Base-by-base conservation (phyloP, 2,329 filamentous ascomycete species). In the Diaporthe batatas region DNA sequence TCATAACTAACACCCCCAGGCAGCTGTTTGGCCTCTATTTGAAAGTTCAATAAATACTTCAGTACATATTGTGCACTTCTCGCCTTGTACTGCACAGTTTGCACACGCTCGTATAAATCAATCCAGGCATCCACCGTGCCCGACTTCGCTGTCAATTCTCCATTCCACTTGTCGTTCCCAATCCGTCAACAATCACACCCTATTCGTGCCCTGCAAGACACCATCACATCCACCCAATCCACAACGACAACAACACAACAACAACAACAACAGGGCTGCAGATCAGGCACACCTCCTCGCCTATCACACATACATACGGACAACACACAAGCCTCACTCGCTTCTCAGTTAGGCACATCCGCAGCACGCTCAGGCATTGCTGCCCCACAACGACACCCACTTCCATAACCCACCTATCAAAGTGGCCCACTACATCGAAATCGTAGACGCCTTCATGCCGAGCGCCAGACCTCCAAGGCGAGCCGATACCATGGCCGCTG, bases 91-190 rank as follows among this genome's bases (percentile, higher is more conserved):
- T 72, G 12, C 54, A 72, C 44, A 8, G n/a, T 42, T 59, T 72
- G 16, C 54, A 72, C 54, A 72, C 47, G 6, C 16, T 47, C 29
- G 34, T 74, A 74, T 74, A 74, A 72, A 71, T 42, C 49, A 29
- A 65, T 44, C 29, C 49, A 57, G 54, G 64, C 72, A 68, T 23
- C 62, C 70, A 54, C 34, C 54, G 62, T 64, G 62, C 72, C 72
- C 64, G 54, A 65, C 51, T 72, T 36, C 34, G 64, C 64, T 64
- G 65, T 7, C 29, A 25, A 25, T 49, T 69, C 44, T 18, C 51
- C 34, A 53, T 53, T 68, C 70, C 64, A 47, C 23, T 39, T 53
- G 51, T 42, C n/a, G 42, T 29, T 21, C 55, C 16, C 29, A 6
- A 34, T 53, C 64, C 55, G 49, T 69, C 55, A 69, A 65, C 64